Evolutionary conservation across 83 land plant genomes (phyloP).

Genomic region (Picea abies): DNA sequence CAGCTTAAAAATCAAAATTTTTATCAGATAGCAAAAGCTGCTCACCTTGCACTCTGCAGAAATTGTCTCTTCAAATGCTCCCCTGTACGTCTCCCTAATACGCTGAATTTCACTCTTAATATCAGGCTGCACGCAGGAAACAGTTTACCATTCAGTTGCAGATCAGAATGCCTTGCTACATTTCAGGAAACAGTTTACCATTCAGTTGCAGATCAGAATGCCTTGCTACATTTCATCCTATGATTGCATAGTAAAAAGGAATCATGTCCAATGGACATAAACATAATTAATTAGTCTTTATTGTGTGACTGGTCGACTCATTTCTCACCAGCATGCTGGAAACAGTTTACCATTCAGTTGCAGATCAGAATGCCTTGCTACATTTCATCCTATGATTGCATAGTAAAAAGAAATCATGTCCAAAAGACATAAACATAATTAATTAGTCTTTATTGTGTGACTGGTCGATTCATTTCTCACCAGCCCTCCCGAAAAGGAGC

Average conservation of each 20-base stretch:
- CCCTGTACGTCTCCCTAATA: conserved; percentile 31
- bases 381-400: background rate
- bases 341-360: background rate
- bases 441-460: conserved; percentile 3
- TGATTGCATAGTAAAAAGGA: too few species aligned
- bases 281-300: too few species aligned
- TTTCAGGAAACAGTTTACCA: too few species aligned
- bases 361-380: background rate
- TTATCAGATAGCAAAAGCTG: background rate
- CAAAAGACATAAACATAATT: background rate
- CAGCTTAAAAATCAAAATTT: background rate
- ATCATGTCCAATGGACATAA: too few species aligned
- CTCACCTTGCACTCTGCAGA: too few species aligned
- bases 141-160: too few species aligned
- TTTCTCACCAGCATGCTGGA: too few species aligned
- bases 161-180: too few species aligned
- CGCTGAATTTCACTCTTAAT: conserved; percentile 49
- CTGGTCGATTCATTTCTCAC: conserved; percentile 26
- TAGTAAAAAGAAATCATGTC: conserved; percentile 13
- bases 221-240: too few species aligned
- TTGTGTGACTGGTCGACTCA: too few species aligned
- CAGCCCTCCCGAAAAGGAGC: background rate
- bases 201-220: too few species aligned
- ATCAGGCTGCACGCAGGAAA: conserved; percentile 43
- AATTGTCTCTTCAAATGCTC: conserved; percentile 47